Evolutionary conservation across 331 rosid genomes (phyloP), one percentile per base, ranked within the genome.

Genomic region (Rosa hybrid): DNA sequence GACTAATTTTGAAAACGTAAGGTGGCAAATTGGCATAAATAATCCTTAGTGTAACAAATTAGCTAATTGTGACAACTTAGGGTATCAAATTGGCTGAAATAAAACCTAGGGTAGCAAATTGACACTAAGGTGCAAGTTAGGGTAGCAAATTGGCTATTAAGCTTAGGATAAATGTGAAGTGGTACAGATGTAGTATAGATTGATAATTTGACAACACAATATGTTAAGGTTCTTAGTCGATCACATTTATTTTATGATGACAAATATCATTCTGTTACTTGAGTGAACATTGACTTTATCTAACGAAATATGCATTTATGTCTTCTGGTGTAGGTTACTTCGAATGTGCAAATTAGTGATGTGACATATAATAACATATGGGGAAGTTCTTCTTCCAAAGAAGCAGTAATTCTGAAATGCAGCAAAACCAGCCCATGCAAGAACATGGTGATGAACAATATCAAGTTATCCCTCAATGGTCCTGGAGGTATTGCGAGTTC

Each of bases 351-450:
- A 78, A 86, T 90, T 30, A 86, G 86, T 38, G 44, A 84, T 64
- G 84, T 86, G 50, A 69, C 27, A 5, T 90, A 84, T 82, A 86
- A 17, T 27, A 75, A 86, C 48, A 80, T 90, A 27, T 5, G 23
- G 83, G 94, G 94, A 81, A 86, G 75, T 34, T 77, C 87, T 1
- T 75, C 13, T 16, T 3, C 73, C 8, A 71, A 81, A 17, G 72
- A 81, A 46, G 91, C 88, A 71, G 83, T 83, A 0, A 77, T 6
- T 14, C 48, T 90, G 0, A 64, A 53, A 0, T 90, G 94, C 82
- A 90, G 94, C 73, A 20, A 56, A 76, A 59, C 27, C 11, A 53
- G 67, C 75, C 94, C 91, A 56, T 90, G 94, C 85, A 83, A 79
- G 41, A 76, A 76, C 10, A 82, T 90, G 12, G 78, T 16, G 59